Conservation (phyloP, 2,329 filamentous ascomycete genomes). For the Emmonsia crescens region DNA sequence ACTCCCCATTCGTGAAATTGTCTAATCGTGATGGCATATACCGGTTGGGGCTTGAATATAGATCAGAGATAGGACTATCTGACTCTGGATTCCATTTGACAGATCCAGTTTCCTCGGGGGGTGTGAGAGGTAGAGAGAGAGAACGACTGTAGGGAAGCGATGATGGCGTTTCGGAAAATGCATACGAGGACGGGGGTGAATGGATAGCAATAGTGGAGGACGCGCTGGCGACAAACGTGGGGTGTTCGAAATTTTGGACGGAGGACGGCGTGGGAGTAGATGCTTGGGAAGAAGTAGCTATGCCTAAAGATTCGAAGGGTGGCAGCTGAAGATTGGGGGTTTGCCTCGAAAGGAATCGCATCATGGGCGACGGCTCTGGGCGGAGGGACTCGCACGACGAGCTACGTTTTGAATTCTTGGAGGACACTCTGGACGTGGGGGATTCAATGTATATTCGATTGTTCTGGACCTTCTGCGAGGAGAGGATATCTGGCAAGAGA, state of each 20-base stretch:
- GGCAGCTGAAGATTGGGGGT: constrained; percentile 39
- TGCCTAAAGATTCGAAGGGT: constrained; percentile 43
- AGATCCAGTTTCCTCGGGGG: constrained; percentile 31
- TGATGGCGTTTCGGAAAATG: neutral
- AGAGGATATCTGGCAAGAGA: neutral
- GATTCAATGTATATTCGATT: constrained; percentile 1
- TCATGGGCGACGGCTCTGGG: constrained; percentile 25
- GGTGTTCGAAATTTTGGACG: neutral
- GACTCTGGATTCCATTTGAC: constrained; percentile 28
- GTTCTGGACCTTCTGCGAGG: neutral
- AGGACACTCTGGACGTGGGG: neutral
- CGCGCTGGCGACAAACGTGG: neutral
- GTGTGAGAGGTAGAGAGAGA: constrained; percentile 18
- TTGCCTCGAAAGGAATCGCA: constrained; percentile 27
- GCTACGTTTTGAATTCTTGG: constrained; percentile 8
- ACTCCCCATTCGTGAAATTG: neutral
- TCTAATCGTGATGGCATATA: neutral
- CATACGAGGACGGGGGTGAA: neutral
- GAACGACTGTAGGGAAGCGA: neutral
- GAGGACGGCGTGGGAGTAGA: neutral
- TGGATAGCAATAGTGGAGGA: neutral
- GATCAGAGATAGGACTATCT: constrained; percentile 19
- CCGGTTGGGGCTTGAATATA: neutral
- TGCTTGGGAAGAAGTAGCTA: constrained; percentile 30
- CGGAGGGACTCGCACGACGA: constrained; percentile 7